phyloP scores from a whole-genome alignment of 2,329 filamentous ascomycete species.

The Ascochyta fabae region DNA sequence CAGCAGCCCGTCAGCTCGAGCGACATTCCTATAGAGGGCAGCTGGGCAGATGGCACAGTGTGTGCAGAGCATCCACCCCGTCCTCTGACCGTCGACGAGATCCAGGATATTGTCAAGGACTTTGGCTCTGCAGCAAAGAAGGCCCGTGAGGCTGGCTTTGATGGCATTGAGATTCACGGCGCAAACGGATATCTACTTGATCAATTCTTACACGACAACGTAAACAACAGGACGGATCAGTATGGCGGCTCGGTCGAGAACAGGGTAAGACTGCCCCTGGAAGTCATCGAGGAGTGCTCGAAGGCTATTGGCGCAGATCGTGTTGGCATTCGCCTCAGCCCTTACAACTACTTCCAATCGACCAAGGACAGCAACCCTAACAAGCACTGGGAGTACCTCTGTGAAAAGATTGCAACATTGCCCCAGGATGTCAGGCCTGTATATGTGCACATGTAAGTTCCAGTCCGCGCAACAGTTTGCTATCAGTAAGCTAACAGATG shows the following conservation, averaged over 20 bases:
- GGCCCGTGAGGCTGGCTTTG: conserved; percentile 46
- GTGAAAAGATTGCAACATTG: conserved; percentile 48
- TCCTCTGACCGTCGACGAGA: conserved; percentile 49
- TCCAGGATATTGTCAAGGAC: conserved; percentile 47
- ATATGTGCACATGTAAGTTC: conserved; percentile 47
- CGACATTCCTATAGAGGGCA: conserved; percentile 51
- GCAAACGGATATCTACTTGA: conserved; percentile 58
- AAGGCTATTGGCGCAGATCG: conserved; percentile 44
- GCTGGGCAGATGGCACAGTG: conserved; percentile 48
- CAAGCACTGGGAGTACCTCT: conserved; percentile 55
- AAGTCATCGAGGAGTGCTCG: conserved; percentile 53
- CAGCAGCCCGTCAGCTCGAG: conserved; percentile 47
- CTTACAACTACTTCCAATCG: conserved; percentile 48
- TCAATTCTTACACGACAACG: conserved; percentile 59
- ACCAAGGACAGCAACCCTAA: conserved; percentile 55
- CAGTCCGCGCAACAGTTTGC: neutral
- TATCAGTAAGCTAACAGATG: conserved; percentile 7
- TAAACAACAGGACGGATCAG: conserved; percentile 58
- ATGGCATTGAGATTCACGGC: conserved; percentile 51
- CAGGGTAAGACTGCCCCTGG: conserved; percentile 62
- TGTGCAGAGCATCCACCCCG: conserved; percentile 45
- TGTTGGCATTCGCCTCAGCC: conserved; percentile 43
- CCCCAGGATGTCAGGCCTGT: conserved; percentile 35
- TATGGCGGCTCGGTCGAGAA: conserved; percentile 61
- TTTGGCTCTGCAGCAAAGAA: conserved; percentile 49